Evolutionary conservation across 371 early-diverging fungal species (phyloP).

Genomic region (Rhizopus sp.): DNA sequence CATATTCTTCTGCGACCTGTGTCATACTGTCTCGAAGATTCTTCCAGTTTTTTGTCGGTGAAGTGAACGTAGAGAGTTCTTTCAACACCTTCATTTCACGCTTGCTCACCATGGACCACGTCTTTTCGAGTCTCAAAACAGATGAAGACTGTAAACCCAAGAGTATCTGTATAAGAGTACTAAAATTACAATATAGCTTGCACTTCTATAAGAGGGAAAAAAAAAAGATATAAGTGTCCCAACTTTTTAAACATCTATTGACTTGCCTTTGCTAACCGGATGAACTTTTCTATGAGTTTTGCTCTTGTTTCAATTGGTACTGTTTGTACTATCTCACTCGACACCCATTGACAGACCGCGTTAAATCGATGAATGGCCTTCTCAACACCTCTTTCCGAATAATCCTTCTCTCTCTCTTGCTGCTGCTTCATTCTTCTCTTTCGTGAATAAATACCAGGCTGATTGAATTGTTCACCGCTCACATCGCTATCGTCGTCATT

Average conservation of each 20-base stretch:
- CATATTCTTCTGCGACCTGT: constrained; percentile 59
- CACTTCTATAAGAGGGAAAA: constrained; percentile 48
- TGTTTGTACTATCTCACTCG: constrained; percentile 66
- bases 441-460: constrained; percentile 21
- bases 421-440: constrained; percentile 26
- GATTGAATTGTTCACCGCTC: neutral
- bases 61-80: constrained; percentile 54
- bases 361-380: constrained; percentile 70
- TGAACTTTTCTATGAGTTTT: constrained; percentile 72
- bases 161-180: constrained; percentile 63
- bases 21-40: constrained; percentile 65
- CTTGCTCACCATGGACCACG: constrained; percentile 60
- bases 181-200: constrained; percentile 63
- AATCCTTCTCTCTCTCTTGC: constrained; percentile 8
- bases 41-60: constrained; percentile 54
- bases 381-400: constrained; percentile 49
- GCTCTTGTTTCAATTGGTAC: constrained; percentile 55
- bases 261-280: constrained; percentile 68
- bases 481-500: neutral
- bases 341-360: constrained; percentile 72
- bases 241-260: too few species aligned
- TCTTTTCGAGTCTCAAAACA: constrained; percentile 59
- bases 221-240: neutral
- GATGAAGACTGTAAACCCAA: constrained; percentile 65
- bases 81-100: constrained; percentile 55